phyloP scores from a whole-genome alignment of 805 yeast species.

The Candida sphagnicola region DNA sequence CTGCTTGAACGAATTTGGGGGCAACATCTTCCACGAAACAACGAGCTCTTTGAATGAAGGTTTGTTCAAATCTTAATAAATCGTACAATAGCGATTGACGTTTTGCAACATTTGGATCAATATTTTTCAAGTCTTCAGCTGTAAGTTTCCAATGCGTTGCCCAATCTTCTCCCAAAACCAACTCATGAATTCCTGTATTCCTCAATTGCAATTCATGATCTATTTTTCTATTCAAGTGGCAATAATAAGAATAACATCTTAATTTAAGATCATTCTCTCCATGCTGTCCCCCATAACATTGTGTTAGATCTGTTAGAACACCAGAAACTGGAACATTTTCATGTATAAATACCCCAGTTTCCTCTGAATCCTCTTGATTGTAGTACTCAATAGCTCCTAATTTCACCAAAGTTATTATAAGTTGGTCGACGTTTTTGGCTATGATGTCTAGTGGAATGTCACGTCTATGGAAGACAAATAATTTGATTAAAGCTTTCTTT shows the following conservation, averaged over 20 bases:
- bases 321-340: slow-evolving; percentile 27
- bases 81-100: slow-evolving; percentile 77
- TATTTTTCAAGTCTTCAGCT: slow-evolving; percentile 47
- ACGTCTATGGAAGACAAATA: slow-evolving; percentile 49
- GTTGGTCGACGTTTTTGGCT: slow-evolving; percentile 48
- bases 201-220: slow-evolving; percentile 23
- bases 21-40: slow-evolving; percentile 52
- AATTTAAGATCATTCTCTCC: slow-evolving; percentile 13
- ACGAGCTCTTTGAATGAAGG: slow-evolving; percentile 62
- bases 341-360: slow-evolving; percentile 16
- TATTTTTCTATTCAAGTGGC: slow-evolving; percentile 28
- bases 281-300: slow-evolving; percentile 42
- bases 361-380: slow-evolving; percentile 7
- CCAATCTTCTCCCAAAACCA: slow-evolving; percentile 50
- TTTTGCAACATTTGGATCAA: slow-evolving; percentile 51
- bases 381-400: slow-evolving; percentile 38
- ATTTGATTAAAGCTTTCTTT: slow-evolving; percentile 46
- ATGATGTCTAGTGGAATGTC: slow-evolving; percentile 47
- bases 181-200: slow-evolving; percentile 22
- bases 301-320: slow-evolving; percentile 40
- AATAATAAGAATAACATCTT: slow-evolving; percentile 34
- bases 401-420: slow-evolving; percentile 38
- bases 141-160: slow-evolving; percentile 62
- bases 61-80: slow-evolving; percentile 65
- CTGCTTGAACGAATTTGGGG: slow-evolving; percentile 35